A percentile compares a stretch with the other conserved stretches of the same genome.
Conservation (phyloP, 2,329 filamentous ascomycete species). For the Epichloe aotearoae region DNA sequence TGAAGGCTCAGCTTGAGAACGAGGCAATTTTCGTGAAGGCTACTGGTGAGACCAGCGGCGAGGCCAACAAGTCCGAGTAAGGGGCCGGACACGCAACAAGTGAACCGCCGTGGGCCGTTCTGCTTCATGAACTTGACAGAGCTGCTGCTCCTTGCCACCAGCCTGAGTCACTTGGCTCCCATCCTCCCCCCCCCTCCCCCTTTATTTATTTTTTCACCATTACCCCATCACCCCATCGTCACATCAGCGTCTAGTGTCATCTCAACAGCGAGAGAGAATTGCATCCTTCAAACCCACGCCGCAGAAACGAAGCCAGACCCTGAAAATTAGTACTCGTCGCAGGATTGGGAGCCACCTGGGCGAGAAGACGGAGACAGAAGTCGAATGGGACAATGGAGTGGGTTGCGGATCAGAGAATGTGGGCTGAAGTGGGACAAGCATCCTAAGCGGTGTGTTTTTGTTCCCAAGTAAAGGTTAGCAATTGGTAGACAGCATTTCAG, state of each 20-base stretch:
- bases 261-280: constrained; percentile 6
- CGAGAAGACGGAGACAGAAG: constrained; percentile 1
- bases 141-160: constrained; percentile 1
- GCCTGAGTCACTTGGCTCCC: constrained; percentile 5
- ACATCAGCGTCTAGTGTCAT: constrained; percentile 10
- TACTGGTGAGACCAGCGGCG: constrained; percentile 11
- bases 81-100: not conserved
- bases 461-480: constrained; percentile 4
- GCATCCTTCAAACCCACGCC: not conserved
- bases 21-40: constrained; percentile 62
- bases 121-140: constrained; percentile 2
- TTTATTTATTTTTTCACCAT: not conserved
- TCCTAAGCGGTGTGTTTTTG: constrained; percentile 3
- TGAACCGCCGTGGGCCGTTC: not conserved
- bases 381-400: not conserved
- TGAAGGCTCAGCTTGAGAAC: constrained; percentile 94
- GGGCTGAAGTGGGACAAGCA: constrained; percentile 2
- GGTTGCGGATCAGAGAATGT: constrained; percentile 3
- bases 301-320: not conserved
- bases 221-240: constrained; percentile 5
- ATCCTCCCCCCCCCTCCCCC: not conserved
- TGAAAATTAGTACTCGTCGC: not conserved
- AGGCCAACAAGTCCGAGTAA: constrained; percentile 4
- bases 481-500: constrained; percentile 7
- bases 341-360: not conserved